Percentiles rank a stretch among this genome's conserved stretches.
Evolutionary conservation across 2,329 filamentous ascomycete species (phyloP).

Genomic region (Trichoderma oligosporum): DNA sequence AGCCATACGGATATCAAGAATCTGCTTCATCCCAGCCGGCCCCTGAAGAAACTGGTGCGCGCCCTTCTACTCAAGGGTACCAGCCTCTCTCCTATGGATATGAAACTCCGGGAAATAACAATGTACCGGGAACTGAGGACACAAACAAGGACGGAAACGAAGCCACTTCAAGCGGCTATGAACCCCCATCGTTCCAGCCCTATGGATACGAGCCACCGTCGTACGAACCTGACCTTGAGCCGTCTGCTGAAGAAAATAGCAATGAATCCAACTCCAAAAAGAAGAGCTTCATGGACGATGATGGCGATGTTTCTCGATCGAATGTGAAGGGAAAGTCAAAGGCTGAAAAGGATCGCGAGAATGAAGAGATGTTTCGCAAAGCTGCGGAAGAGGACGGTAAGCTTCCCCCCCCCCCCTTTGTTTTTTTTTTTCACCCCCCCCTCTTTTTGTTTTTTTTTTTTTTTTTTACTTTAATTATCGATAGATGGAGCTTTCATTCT

Average conservation of each 20-base stretch:
- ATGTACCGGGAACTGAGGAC: slow-evolving; percentile 23
- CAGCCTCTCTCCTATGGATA: slow-evolving; percentile 47
- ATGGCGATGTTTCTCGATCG: slow-evolving; percentile 63
- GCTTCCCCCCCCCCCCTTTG: too few species aligned
- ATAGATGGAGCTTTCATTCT: too few species aligned
- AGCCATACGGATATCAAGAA: slow-evolving; percentile 27
- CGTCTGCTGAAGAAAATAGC: slow-evolving; percentile 40
- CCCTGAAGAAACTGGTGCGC: background rate
- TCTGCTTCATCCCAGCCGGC: background rate
- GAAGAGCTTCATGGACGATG: slow-evolving; percentile 77
- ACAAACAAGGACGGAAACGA: slow-evolving; percentile 26
- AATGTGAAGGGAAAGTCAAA: slow-evolving; percentile 56
- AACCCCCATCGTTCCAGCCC: slow-evolving; percentile 60
- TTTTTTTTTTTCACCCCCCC: background rate
- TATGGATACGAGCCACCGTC: slow-evolving; percentile 56
- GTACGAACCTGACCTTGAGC: slow-evolving; percentile 49
- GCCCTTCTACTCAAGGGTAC: slow-evolving; percentile 35
- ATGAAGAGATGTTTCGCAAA: slow-evolving; percentile 79
- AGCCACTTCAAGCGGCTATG: slow-evolving; percentile 47
- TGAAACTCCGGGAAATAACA: slow-evolving; percentile 42
- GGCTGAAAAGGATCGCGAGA: slow-evolving; percentile 69
- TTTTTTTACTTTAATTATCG: too few species aligned
- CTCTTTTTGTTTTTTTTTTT: background rate
- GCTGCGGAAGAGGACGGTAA: slow-evolving; percentile 73
- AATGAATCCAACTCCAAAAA: slow-evolving; percentile 61